Evolutionary conservation across 169 alveolate genomes (phyloP), one percentile per base, ranked within the genome.

Genomic region (Cytauxzoon felis): DNA sequence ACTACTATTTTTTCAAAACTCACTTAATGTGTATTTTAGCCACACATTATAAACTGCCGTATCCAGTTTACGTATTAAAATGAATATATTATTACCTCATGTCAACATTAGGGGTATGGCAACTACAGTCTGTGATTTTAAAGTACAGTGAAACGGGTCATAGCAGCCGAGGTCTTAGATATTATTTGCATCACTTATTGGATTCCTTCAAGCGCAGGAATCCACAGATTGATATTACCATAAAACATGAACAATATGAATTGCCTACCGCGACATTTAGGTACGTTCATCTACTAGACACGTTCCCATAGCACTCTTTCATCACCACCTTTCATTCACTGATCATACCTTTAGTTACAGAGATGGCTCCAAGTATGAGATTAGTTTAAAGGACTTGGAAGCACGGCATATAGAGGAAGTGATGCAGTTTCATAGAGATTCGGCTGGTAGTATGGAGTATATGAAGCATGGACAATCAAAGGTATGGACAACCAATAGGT

Each of bases 101-200:
- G 91, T 60, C 89, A 50, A 71, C 78, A 18, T 59, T 50, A 40
- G 91, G 91, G 5, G 87, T 86, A 33, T 86, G 87, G 79, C 91
- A 86, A 49, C 87, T 86, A 42, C 51, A 86, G 69, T 70, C 76
- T 30, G 66, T 86, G 27, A 51, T 80, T 36, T 61, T 86, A 27
- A 52, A 57, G 34, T 86, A 86, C 73, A 86, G 91, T 33, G 91
- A 86, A 63, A 86, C 89, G 26, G 91, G 89, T 5, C 89, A 86
- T 62, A 86, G 91, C 52, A 86, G 91, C 58, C 71, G 89, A 24
- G 87, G 87, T 27, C 65, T 86, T 30, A 34, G 91, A 26, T 86
- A 62, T 71, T 86, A 80, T 59, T 45, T 86, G 79, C 65, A 88
- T 50, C 83, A 70, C 53, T 62, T 86, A 47, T 73, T 86, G 49